Evolutionary conservation across 805 yeast species (phyloP), one percentile per base, ranked within the genome.

Genomic region (Wickerhamomyces bisporus): DNA sequence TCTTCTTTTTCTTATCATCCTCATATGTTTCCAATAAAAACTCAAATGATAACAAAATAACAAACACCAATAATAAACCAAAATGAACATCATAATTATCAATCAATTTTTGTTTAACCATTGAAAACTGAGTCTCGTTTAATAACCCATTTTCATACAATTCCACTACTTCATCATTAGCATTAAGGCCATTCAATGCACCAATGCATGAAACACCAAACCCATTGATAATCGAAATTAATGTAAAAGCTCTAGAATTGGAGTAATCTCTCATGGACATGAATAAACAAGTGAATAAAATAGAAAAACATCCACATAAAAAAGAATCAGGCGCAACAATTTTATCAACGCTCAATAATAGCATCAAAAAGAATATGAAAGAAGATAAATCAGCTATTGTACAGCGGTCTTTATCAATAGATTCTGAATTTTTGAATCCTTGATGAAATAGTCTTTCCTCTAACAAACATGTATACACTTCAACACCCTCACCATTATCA

Each of bases 261-360:
- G 15, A 20, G 13, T 39, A 25, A 13, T 13, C 5, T 24, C 37
- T 34, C 29, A 26, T 38, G 17, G 32, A 27, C 14, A 27, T 15
- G n/a, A 38, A 30, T 9, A 41, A 38, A 14, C 32, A 20, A 2
- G 36, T 26, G 13, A 43, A 35, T 17, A 33, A 10, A 16, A 41
- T 24, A 9, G 45, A 41, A 7, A 38, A 15, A 6, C 27, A 28
- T 0, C 36, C 36, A 15, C 45, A 35, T 5, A 17, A 4, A 2
- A 34, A 11, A 10, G 30, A n/a, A 31, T 36, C 34, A 19, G 36
- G 34, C 10, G 37, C 28, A 12, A 25, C 30, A 12, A 16, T 16
- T 5, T 14, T 14, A 21, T 40, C 39, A 24, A 40, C n/a, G 5
- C 25, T 24, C 10, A 40, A 19, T 6, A 40, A 12, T 5, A 40